Conservation (phyloP, 2,329 filamentous ascomycete genomes). For the Alternaria rosae region DNA sequence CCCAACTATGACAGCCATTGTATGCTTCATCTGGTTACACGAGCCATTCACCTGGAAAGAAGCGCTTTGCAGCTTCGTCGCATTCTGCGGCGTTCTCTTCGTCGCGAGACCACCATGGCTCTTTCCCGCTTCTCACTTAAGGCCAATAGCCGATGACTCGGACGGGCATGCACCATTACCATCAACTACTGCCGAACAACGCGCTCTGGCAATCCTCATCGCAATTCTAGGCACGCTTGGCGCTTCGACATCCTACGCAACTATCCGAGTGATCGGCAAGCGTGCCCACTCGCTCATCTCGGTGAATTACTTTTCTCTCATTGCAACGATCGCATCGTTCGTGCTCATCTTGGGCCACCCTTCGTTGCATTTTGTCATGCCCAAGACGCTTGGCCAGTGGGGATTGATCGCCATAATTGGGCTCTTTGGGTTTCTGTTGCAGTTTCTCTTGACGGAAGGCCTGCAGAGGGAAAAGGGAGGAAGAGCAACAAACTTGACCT, state of each 20-base stretch:
- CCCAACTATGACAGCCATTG: constrained; percentile 77
- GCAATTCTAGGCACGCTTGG: constrained; percentile 79
- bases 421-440: constrained; percentile 76
- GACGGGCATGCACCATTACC: constrained; percentile 13
- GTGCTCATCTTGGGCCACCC: constrained; percentile 64
- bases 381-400: constrained; percentile 65
- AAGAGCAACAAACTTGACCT: constrained; percentile 68
- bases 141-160: constrained; percentile 44
- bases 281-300: constrained; percentile 79
- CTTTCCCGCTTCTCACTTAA: constrained; percentile 46
- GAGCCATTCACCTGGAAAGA: constrained; percentile 81
- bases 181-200: constrained; percentile 64
- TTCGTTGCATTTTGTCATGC: constrained; percentile 63
- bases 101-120: constrained; percentile 75
- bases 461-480: constrained; percentile 71
- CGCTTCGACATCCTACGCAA: constrained; percentile 68
- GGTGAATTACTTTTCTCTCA: constrained; percentile 80
- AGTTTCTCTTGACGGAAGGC: constrained; percentile 79
- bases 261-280: constrained; percentile 78
- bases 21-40: constrained; percentile 75
- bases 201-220: constrained; percentile 71
- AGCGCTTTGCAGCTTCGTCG: constrained; percentile 75
- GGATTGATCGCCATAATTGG: constrained; percentile 71
- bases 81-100: constrained; percentile 77
- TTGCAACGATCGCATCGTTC: constrained; percentile 70